Evolutionary conservation across 2,329 filamentous ascomycete species (phyloP).

Genomic region (Triangularia verruculosa): DNA sequence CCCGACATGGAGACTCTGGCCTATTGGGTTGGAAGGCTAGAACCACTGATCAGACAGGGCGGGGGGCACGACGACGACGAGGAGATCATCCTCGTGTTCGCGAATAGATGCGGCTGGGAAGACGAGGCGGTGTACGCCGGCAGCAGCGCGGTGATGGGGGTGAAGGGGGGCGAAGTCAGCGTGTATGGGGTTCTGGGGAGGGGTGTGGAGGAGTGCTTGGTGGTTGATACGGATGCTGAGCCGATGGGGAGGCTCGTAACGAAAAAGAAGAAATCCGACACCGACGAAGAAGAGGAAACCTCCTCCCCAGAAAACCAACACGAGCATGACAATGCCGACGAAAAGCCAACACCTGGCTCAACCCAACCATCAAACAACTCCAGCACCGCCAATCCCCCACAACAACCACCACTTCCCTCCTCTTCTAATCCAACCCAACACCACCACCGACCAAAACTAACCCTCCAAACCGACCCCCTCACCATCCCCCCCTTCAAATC

Average conservation of each 20-base stretch:
- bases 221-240: slow-evolving; percentile 51
- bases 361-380: neutral
- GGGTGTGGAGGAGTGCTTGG: slow-evolving; percentile 56
- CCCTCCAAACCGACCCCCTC: slow-evolving; percentile 8
- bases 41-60: slow-evolving; percentile 49
- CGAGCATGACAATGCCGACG: neutral
- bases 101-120: slow-evolving; percentile 61
- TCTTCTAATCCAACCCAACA: neutral
- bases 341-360: neutral
- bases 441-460: slow-evolving; percentile 11
- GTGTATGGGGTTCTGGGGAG: slow-evolving; percentile 61
- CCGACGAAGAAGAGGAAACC: neutral
- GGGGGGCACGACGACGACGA: slow-evolving; percentile 30
- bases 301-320: neutral
- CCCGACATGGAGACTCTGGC: slow-evolving; percentile 62
- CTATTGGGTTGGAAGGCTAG: slow-evolving; percentile 63
- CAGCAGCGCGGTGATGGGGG: slow-evolving; percentile 59
- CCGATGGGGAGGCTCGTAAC: slow-evolving; percentile 35
- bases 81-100: slow-evolving; percentile 59
- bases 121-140: slow-evolving; percentile 60
- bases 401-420: neutral
- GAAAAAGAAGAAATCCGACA: neutral
- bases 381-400: neutral
- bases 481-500: neutral
- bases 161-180: slow-evolving; percentile 55